Evolutionary conservation across 495 filamentous ascomycete species (phyloP), one percentile per base, ranked within the genome.

Genomic region (Clavariopsis aquatica): DNA sequence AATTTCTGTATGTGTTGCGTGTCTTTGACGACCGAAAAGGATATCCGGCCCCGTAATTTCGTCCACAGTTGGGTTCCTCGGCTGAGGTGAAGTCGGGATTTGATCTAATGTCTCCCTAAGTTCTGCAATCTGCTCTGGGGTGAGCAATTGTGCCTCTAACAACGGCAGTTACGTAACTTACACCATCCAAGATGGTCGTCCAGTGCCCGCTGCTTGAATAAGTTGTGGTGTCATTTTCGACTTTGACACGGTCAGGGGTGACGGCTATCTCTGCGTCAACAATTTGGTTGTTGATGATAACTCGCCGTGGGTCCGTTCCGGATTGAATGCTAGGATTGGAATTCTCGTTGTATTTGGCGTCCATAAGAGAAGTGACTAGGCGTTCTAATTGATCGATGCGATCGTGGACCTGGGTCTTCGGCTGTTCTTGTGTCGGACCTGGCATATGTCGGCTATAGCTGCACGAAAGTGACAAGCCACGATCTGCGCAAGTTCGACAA

Each of bases 311-410:
- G 13, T n/a, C 15, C 38, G 10, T 28, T 9, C 24, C 28, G 13
- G 31, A 22, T 22, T 1, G 31, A 19, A 19, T 38, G 10, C 20
- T 52, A 9, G 47, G 22, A n/a, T 12, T n/a, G 6, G 23, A 12
- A n/a, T 51, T 45, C 20, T 12, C 57, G n/a, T 27, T 28, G 22
- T 54, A 26, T 12, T 54, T 45, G 1, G 31, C 45, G 9, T 28
- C 49, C 63, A 66, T 60, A 20, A 66, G 51, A 31, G 56, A 19
- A 19, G 63, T 56, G 8, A 66, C 63, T 6, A 66, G 63, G 36
- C 29, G 43, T 27, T 66, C 63, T 0, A 66, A 54, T 27, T 66
- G 63, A 31, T 60, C 56, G 20, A 66, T 66, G 3, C 63, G 63
- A 23, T 66, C 63, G 54, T 66, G 57, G 6, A 66, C 56, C 19